Evolutionary conservation across 805 yeast species (phyloP).

Genomic region (Tetrapisispora fleetii): DNA sequence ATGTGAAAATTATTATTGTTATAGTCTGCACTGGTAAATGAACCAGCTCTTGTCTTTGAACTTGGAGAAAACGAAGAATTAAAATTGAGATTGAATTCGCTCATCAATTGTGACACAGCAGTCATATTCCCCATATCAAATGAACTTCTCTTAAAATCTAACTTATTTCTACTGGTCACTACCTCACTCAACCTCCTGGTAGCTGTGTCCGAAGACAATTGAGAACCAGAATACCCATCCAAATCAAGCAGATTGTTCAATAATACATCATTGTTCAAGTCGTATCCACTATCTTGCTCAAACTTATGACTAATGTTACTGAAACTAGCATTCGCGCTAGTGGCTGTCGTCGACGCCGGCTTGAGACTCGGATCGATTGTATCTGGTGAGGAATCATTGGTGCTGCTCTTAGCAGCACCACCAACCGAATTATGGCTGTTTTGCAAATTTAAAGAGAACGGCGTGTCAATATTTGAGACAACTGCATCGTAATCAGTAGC

Average conservation of each 20-base stretch:
- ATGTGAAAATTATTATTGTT: conserved; percentile 1
- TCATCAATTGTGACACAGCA: not conserved
- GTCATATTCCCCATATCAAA: not conserved
- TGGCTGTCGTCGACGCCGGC: not conserved
- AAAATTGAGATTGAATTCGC: not conserved
- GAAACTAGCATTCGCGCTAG: not conserved
- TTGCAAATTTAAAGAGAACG: conserved; percentile 3
- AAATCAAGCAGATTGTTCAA: not conserved
- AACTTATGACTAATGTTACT: not conserved
- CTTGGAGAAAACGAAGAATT: not conserved
- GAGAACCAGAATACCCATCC: not conserved
- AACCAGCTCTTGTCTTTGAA: not conserved
- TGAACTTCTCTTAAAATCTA: not conserved
- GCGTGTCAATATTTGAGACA: not conserved
- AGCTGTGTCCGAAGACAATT: not conserved
- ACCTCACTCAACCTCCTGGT: not conserved
- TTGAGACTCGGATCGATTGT: not conserved
- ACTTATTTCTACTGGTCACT: not conserved
- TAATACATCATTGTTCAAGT: not conserved
- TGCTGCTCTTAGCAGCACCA: conserved; percentile 1
- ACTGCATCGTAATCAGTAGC: not conserved
- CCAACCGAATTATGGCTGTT: not conserved
- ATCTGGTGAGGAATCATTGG: conserved; percentile 4
- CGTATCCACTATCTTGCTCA: conserved; percentile 1
- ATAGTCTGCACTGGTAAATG: not conserved